phyloP scores from a whole-genome alignment of 163 green algal genomes.

The Smithsoniella earleae region DNA sequence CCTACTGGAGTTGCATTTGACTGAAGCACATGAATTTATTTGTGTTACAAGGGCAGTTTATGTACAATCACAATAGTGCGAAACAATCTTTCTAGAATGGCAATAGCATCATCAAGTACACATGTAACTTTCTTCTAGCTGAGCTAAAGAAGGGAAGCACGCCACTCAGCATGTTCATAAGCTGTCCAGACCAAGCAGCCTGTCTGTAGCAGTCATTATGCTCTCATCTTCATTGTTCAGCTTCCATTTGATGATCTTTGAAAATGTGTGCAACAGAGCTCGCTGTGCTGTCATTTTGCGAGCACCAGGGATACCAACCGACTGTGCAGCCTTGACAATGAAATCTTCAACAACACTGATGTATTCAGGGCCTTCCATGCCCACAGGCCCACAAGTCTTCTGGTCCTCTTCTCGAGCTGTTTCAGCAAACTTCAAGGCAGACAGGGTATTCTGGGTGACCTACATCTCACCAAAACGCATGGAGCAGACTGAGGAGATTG shows the following conservation, averaged over 20 bases:
- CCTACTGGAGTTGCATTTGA: too few relatives aligned
- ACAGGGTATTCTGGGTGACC: conserved; percentile 16
- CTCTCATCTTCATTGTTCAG: not conserved
- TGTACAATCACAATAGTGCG: too few relatives aligned
- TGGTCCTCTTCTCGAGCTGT: not conserved
- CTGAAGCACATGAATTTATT: too few relatives aligned
- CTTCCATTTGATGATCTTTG: not conserved
- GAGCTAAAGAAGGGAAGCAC: too few relatives aligned
- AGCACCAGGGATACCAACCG: not conserved
- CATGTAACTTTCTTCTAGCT: too few relatives aligned
- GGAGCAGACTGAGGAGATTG: not conserved
- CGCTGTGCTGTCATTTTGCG: conserved; percentile 8
- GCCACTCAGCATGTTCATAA: too few relatives aligned
- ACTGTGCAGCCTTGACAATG: conserved; percentile 1
- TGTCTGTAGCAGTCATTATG: too few relatives aligned
- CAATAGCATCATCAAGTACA: too few relatives aligned
- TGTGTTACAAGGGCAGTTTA: too few relatives aligned
- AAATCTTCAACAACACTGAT: conserved; percentile 7
- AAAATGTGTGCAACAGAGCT: not conserved
- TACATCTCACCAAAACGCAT: too few relatives aligned
- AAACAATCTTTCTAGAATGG: too few relatives aligned
- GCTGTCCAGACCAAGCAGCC: too few relatives aligned
- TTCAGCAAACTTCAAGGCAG: not conserved
- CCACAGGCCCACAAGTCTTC: not conserved
- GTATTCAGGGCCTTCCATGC: not conserved